Base-by-base conservation (phyloP, 192 early-diverging fungal genomes). In the Mortierella hygrophila region DNA sequence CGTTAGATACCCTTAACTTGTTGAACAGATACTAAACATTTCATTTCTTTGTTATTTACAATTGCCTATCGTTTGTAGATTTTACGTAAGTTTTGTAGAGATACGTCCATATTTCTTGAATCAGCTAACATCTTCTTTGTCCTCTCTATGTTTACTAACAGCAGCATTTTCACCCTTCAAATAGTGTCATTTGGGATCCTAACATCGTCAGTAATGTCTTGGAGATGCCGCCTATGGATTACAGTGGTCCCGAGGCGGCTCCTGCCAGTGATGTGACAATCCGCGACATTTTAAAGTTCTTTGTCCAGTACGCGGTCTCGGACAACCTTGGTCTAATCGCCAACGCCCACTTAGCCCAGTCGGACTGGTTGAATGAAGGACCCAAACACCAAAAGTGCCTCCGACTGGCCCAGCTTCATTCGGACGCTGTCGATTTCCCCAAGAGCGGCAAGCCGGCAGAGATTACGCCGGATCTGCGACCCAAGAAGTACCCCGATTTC, bases 361-460 rank as follows among this genome's bases (percentile, higher is more conserved):
- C 95, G 0, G 95, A 96, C 78, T 13, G 40, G 6, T 68, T 78
- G 5, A 47, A 70, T 1, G 55, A 72, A 40, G 94, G 95, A 0
- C 92, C 94, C 2, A 37, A 70, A 4, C 74, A 93, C 72, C 89
- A 87, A 6, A 79, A 81, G 20, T 95, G 94, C 72, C 38, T 94
- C 0, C 79, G 80, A 0, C 87, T 96, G 20, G 95, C 95, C 2
- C 89, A 93, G 49, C 80, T 96, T 3, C 93, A 94, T 75, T 95
- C 95, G 18, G 88, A 88, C 13, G 95, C 95, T 0, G 95, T 96
- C 6, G 95, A 96, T 82, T 96, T 94, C 46, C 91, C 93, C 11
- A 96, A 96, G 77, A 92, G 93, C 20, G 93, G 92, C 1, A 88
- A 85, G 21, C 92, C 95, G 29, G 94, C 92, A 5, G 52, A 49